Base-by-base conservation (phyloP, 2,329 filamentous ascomycete genomes). In the Botrytis squamosa region DNA sequence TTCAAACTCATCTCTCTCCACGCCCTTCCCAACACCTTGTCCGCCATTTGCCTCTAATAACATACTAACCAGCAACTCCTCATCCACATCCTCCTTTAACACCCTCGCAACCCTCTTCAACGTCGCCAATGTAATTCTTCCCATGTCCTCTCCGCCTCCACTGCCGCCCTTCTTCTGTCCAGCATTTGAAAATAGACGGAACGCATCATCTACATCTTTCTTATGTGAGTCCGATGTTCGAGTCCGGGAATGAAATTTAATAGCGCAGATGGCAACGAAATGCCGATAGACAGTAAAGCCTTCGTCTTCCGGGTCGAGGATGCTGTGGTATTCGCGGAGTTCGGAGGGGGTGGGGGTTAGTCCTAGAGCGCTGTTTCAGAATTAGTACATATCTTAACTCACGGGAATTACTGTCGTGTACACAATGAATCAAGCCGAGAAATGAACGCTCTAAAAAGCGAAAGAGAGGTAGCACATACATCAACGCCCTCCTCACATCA, bases 41-140 rank as follows among this genome's bases (percentile, higher is more conserved):
- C 93, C 94, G 4, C 93, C 93, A 82, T 97, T 98, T 67, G 95
- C 96, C 85, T 98, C 95, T 67, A 94, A 85, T 74, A 99, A 92
- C 96, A 99, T 99, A 84, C 98, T 94, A 84, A 89, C 90, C 80
- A 99, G 84, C 80, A 97, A 83, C 67, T 93, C 91, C 79, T 98
- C 96, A 74, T 89, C 89, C 38, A 97, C 91, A 75, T 91, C 93
- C 83, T 97, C 94, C 83, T 94, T 93, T 79, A 99, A 84, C 78
- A 93, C 89, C 77, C 89, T 90, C 60, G 95, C 94, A 71, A 98
- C 91, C 79, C 92, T 87, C 80, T 89, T 89, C 81, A 99, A 84
- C 83, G 97, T 92, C 25, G 87, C 88, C 42, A 98, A 80, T 2
- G 92, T 96, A 77, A 99, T 97, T n/a, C 88, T 89, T 3, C 87